A percentile compares a stretch with the other conserved stretches of the same genome.
Conservation (phyloP, 163 green algal species). For the Prototheca cutis region DNA sequence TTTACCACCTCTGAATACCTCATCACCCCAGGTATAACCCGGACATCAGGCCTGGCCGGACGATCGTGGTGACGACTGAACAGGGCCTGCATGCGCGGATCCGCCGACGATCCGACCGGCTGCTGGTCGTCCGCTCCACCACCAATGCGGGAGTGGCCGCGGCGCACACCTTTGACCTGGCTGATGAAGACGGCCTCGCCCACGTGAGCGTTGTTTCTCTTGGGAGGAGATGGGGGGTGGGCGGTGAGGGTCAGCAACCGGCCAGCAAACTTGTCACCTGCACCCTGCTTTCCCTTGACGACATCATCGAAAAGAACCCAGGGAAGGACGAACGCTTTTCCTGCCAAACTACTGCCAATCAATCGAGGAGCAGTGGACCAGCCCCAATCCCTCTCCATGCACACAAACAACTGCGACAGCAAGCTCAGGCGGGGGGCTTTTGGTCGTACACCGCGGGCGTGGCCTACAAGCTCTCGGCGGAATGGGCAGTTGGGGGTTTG, state of each 20-base stretch:
- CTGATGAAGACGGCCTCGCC: not conserved
- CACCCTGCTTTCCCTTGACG: no score
- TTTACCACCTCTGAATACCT: no score
- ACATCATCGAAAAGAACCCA: no score
- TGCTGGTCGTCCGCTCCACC: conserved; percentile 22
- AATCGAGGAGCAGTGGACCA: no score
- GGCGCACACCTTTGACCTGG: conserved; percentile 7
- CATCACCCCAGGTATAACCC: conserved; percentile 21
- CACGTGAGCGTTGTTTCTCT: not conserved
- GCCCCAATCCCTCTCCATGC: no score
- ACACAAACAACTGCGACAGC: conserved; percentile 3
- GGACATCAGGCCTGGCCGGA: conserved; percentile 22
- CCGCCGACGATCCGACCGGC: not conserved
- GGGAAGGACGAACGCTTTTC: no score
- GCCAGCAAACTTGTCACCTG: no score
- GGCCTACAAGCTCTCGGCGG: conserved; percentile 40
- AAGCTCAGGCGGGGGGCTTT: conserved; percentile 42
- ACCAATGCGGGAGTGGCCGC: conserved; percentile 5
- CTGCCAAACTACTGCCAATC: no score
- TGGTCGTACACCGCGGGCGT: conserved; percentile 49
- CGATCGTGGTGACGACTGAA: conserved; percentile 43
- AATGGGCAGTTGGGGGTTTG: conserved; percentile 38
- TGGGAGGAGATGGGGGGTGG: no score
- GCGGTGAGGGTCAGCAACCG: no score
- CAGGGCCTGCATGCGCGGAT: conserved; percentile 36